Evolutionary conservation across 2,329 filamentous ascomycete genomes (phyloP), one percentile per base, ranked within the genome.

Genomic region (Neobulgaria alba): DNA sequence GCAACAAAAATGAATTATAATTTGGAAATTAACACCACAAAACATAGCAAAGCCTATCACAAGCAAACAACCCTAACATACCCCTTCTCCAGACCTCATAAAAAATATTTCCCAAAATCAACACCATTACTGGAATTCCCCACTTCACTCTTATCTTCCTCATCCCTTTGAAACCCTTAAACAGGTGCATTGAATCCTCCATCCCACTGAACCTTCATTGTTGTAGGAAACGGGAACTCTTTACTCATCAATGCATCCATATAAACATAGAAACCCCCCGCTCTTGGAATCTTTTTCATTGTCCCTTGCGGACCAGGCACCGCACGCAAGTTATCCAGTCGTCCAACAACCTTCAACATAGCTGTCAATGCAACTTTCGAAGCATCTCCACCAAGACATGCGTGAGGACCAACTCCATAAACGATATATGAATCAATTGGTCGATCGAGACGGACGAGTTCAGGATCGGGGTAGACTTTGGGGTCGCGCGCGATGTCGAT

Each of bases 161-260:
- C n/a, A n/a, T n/a, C n/a, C n/a, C n/a, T n/a, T n/a, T n/a, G n/a
- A n/a, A n/a, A n/a, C n/a, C n/a, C n/a, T n/a, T n/a, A n/a, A n/a
- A n/a, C n/a, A n/a, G n/a, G n/a, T n/a, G n/a, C n/a, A n/a, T n/a
- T n/a, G n/a, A n/a, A n/a, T n/a, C n/a, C n/a, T n/a, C n/a, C 48
- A 49, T 59, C 54, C 55, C 54, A 59, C 14, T 50, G 41, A 4
- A 59, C 41, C 41, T 56, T 58, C 55, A 59, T 53, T 3, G 46
- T 53, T 10, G 45, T 55, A 8, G 68, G 68, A 57, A 71, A 77
- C 16, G 70, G 65, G 46, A 66, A 73, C 50, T 68, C 70, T 15
- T 63, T 64, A 12, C 76, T 73, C 65, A 79, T 77, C 54, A 85
- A 78, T 60, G 82, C 75, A 29, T 73, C 71, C 67, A 85, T 65